phyloP scores from a whole-genome alignment of 2,329 filamentous ascomycete species.

The Shiraia sp. region DNA sequence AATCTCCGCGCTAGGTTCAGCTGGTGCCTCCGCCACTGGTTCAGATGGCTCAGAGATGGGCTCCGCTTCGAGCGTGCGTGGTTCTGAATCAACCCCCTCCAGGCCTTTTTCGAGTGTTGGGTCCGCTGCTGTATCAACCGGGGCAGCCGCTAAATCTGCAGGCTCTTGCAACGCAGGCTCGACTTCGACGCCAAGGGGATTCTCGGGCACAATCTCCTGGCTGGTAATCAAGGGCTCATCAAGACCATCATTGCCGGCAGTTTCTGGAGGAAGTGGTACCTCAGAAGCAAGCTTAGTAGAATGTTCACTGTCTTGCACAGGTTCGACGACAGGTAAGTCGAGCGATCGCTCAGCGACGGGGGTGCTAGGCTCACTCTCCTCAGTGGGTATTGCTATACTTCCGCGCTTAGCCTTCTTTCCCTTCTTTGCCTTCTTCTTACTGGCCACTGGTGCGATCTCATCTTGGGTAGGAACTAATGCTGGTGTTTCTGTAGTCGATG shows the following conservation, averaged over 20 bases:
- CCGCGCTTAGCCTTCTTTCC: constrained; percentile 29
- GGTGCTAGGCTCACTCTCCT: constrained; percentile 7
- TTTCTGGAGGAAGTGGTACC: no score
- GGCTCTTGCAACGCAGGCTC: no score
- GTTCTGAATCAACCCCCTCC: no score
- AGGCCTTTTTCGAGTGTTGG: no score
- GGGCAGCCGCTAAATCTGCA: no score
- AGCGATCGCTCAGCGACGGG: constrained; percentile 7
- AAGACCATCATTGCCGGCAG: no score
- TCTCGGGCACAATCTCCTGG: no score
- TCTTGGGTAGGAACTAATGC: constrained; percentile 3
- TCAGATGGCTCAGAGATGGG: constrained; percentile 3
- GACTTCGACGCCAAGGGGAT: no score
- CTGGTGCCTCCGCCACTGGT: constrained; percentile 2
- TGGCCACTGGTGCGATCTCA: constrained; percentile 5
- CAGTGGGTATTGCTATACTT: constrained; percentile 15
- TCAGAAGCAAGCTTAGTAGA: constrained; percentile 1
- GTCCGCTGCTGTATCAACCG: no score
- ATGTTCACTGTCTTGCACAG: background rate
- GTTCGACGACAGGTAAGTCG: constrained; percentile 1
- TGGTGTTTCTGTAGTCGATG: background rate
- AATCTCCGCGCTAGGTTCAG: constrained; percentile 2
- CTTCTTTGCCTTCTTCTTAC: constrained; percentile 36
- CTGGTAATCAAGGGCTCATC: no score
- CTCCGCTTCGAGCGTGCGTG: constrained; percentile 3